phyloP scores from a whole-genome alignment of 2,329 filamentous ascomycete species.

The Claviceps capensis region DNA sequence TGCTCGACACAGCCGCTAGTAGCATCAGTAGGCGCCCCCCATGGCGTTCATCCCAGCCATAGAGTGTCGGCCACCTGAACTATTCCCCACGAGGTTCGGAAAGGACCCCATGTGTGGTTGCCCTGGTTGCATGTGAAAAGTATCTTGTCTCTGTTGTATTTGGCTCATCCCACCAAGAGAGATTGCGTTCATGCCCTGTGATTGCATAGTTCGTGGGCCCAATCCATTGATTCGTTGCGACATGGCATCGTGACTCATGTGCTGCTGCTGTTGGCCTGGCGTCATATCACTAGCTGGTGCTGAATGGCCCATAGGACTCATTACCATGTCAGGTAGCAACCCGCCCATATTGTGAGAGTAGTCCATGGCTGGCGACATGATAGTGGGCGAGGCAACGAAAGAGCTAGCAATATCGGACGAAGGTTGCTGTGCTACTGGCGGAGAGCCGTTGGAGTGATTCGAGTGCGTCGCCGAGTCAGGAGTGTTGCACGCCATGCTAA shows the following conservation, averaged over 20 bases:
- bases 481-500: constrained; percentile 21
- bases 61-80: constrained; percentile 19
- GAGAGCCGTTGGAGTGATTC: constrained; percentile 17
- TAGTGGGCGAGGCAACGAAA: constrained; percentile 37
- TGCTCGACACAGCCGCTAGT: neutral
- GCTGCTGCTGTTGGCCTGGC: constrained; percentile 15
- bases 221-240: constrained; percentile 15
- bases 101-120: constrained; percentile 27
- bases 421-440: constrained; percentile 14
- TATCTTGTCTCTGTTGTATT: constrained; percentile 17
- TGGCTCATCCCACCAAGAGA: constrained; percentile 15
- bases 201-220: constrained; percentile 11
- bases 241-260: constrained; percentile 16
- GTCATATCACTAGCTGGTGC: constrained; percentile 12
- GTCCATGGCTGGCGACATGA: constrained; percentile 40
- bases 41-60: constrained; percentile 18
- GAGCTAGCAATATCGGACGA: constrained; percentile 30
- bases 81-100: constrained; percentile 33
- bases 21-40: constrained; percentile 4
- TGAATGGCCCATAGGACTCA: constrained; percentile 30
- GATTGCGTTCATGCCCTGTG: constrained; percentile 18
- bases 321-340: constrained; percentile 41
- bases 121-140: constrained; percentile 17
- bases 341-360: constrained; percentile 31
- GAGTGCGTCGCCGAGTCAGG: constrained; percentile 21